Base-by-base conservation (phyloP, 192 early-diverging fungal species). In the Coemansia sp. region DNA sequence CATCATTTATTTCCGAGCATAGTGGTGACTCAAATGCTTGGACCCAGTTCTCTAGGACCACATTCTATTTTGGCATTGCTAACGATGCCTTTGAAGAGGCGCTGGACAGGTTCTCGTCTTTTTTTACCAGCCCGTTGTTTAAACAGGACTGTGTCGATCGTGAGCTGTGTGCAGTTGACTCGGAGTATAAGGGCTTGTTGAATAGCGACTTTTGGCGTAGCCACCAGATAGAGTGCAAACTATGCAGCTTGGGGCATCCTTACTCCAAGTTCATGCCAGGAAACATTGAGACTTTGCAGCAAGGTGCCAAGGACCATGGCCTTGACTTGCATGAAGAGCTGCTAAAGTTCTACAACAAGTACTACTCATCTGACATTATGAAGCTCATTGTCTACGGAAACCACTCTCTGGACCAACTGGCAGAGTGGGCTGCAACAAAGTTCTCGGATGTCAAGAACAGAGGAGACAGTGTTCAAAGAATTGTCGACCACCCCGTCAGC, bases 301-400 rank as follows among this genome's bases (percentile, higher is more conserved):
- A 90, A 13, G 29, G 41, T 2, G 73, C 77, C 5, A 27, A 61
- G 5, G 8, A 39, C 10, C 76, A 84, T 12, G 92, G 92, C 0
- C 66, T 94, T 20, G 87, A 95, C 66, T 86, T 95, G 47, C 85
- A 94, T 27, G 85, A 91, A 8, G 89, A 93, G 57, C 79, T 98
- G 40, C 72, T 94, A 36, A 89, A 92, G 60, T 96, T 97, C 63
- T 90, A 95, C 73, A 78, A 87, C 4, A 86, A 85, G 63, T 92
- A 94, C 71, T 99, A 99, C 78, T 95, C 94, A 22, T 89, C 94
- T 8, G 96, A 97, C 49, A 74, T 97, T 33, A 98, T 97, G 95
- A 95, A 93, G 79, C 84, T 97, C 10, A 89, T 91, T n/a, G 83
- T 99, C 38, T 68, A 94, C 12, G 96, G 95, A 50, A 88, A 89